A percentile compares a stretch with the other conserved stretches of the same genome.
These are phyloP conservation scores for Corrigiola litoralis DNA, from an alignment of 179 eudicot genomes.

Conservation along the genomic window DNA sequence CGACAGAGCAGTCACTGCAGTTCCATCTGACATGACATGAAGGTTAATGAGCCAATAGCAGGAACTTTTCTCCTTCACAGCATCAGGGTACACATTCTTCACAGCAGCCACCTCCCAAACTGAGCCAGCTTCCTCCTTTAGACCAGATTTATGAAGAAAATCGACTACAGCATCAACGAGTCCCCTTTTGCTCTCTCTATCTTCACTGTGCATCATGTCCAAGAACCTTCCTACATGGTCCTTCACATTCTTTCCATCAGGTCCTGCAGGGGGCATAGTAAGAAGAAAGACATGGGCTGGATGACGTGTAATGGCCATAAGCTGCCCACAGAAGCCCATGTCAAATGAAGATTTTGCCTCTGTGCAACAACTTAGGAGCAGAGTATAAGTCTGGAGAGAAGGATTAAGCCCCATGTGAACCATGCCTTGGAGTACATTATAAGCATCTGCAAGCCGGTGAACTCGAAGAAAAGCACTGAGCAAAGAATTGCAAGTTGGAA, in stretches of 20 bases:
- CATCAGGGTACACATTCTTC: conserved; percentile 90
- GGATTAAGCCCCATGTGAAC: conserved; percentile 68
- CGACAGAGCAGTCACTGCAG: conserved; percentile 90
- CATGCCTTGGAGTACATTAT: conserved; percentile 69
- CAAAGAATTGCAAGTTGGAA: conserved; percentile 89
- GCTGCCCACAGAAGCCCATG: conserved; percentile 72
- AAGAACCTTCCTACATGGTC: conserved; percentile 71
- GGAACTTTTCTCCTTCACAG: conserved; percentile 58
- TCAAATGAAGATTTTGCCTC: conserved; percentile 78
- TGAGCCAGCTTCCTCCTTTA: conserved; percentile 94
- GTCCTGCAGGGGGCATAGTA: conserved; percentile 80
- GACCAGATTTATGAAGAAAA: conserved; percentile 84
- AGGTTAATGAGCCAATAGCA: conserved; percentile 96
- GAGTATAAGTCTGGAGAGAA: conserved; percentile 83
- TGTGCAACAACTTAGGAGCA: conserved; percentile 88
- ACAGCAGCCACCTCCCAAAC: conserved; percentile 97
- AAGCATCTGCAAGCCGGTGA: conserved; percentile 73
- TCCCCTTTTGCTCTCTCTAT: conserved; percentile 92
- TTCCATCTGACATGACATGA: conserved; percentile 98
- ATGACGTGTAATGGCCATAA: conserved; percentile 87
- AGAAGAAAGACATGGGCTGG: conserved; percentile 81
- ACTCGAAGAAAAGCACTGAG: conserved; percentile 88
- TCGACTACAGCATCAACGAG: conserved; percentile 86
- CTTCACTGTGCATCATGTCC: conserved; percentile 88
- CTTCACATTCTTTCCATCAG: conserved; percentile 79